These are phyloP conservation scores for Scalesia atractyloides DNA, from an alignment of 129 eudicot genomes.

Conservation along the genomic window DNA sequence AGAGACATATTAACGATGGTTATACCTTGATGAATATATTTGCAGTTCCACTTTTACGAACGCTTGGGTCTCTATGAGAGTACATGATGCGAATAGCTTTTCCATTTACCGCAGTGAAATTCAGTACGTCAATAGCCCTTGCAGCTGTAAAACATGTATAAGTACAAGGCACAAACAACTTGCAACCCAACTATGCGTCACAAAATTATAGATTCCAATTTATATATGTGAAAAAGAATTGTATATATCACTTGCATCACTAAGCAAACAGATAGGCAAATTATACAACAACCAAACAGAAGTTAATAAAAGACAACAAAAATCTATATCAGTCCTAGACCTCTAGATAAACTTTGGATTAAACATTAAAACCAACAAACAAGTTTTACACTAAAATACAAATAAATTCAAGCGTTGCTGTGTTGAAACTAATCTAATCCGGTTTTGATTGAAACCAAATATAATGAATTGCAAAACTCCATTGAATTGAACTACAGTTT, in stretches of 20 bases:
- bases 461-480: no score
- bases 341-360: not conserved
- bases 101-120: constrained; percentile 72
- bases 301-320: not conserved
- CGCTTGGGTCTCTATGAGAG: constrained; percentile 78
- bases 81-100: constrained; percentile 69
- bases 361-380: not conserved
- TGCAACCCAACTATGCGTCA: not conserved
- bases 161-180: not conserved
- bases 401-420: not conserved
- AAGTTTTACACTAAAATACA: not conserved
- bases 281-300: not conserved
- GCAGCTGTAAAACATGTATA: constrained; percentile 50
- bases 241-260: not conserved
- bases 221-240: not conserved
- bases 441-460: no score
- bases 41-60: constrained; percentile 74
- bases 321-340: not conserved
- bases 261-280: not conserved
- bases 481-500: not conserved
- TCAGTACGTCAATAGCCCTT: constrained; percentile 69
- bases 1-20: not conserved
- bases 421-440: no score
- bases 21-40: constrained; percentile 79
- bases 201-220: not conserved